Conservation (phyloP, 805 yeast genomes). For the Saccharomycopsis guyanensis region DNA sequence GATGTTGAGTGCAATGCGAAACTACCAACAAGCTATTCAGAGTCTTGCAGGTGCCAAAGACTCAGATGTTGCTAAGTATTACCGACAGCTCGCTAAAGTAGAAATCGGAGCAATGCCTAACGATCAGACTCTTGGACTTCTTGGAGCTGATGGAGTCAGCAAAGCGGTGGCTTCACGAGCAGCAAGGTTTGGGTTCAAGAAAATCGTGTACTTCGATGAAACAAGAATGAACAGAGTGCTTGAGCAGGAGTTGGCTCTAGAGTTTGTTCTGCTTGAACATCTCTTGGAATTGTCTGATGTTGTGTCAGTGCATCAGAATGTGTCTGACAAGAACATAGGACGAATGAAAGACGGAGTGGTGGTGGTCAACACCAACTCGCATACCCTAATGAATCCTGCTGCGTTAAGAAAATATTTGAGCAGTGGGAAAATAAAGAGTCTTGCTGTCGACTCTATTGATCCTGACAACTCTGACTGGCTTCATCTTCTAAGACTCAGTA, state of each 20-base stretch:
- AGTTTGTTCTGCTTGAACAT: slow-evolving; percentile 9
- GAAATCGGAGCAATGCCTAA: slow-evolving; percentile 12
- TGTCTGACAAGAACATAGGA: slow-evolving; percentile 1
- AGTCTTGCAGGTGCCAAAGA: not conserved
- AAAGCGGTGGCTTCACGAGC: slow-evolving; percentile 4
- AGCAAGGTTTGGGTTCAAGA: slow-evolving; percentile 7
- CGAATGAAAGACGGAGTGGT: slow-evolving; percentile 13
- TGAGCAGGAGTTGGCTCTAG: slow-evolving; percentile 9
- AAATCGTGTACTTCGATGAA: slow-evolving; percentile 11
- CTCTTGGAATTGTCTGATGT: slow-evolving; percentile 4
- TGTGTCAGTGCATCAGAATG: slow-evolving; percentile 3
- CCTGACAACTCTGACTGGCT: slow-evolving; percentile 1
- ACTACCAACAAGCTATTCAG: slow-evolving; percentile 6
- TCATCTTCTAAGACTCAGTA: not conserved
- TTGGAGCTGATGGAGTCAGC: slow-evolving; percentile 13
- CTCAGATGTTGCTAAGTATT: not conserved
- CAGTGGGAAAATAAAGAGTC: slow-evolving; percentile 2
- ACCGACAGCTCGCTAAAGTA: not conserved
- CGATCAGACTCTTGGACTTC: slow-evolving; percentile 11
- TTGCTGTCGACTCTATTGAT: slow-evolving; percentile 15
- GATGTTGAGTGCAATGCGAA: slow-evolving; percentile 16
- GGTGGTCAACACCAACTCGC: slow-evolving; percentile 10
- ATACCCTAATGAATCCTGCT: slow-evolving; percentile 8
- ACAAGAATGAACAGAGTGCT: not conserved
- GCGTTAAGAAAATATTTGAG: slow-evolving; percentile 5